These are phyloP conservation scores for Coelastrella sp. DNA, from an alignment of 139 green algal genomes.

Conservation along the genomic window DNA sequence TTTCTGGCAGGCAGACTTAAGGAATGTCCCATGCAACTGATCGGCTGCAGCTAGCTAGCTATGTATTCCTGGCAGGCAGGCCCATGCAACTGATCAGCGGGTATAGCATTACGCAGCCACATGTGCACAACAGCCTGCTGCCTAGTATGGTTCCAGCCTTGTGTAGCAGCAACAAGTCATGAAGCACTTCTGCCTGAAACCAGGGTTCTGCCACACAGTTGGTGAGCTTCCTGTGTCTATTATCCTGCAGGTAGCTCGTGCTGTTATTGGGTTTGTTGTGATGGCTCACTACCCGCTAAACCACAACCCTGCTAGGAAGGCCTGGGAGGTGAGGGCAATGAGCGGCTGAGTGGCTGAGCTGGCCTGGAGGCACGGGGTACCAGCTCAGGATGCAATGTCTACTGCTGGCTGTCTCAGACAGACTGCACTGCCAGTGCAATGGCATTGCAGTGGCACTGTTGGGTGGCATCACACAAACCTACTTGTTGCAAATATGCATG, in stretches of 20 bases:
- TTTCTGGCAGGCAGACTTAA: no score
- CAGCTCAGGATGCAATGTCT: not conserved
- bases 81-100: no score
- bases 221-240: not conserved
- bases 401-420: not conserved
- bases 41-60: no score
- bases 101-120: no score
- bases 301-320: constrained; percentile 69
- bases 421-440: no score
- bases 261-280: constrained; percentile 70
- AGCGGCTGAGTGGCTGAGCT: not conserved
- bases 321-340: constrained; percentile 15
- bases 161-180: no score
- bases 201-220: not conserved
- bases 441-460: no score
- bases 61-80: no score
- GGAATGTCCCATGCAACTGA: no score
- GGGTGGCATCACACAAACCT: no score
- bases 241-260: constrained; percentile 56
- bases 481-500: no score
- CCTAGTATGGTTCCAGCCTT: fast-evolving
- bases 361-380: not conserved
- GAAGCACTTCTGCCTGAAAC: not conserved
- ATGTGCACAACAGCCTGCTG: no score
- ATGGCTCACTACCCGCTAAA: constrained; percentile 77